A percentile compares a stretch with the other conserved stretches of the same genome.
Evolutionary conservation across 352 stramenopile species (phyloP).

Genomic region (Phytopythium cucurbitacearum): DNA sequence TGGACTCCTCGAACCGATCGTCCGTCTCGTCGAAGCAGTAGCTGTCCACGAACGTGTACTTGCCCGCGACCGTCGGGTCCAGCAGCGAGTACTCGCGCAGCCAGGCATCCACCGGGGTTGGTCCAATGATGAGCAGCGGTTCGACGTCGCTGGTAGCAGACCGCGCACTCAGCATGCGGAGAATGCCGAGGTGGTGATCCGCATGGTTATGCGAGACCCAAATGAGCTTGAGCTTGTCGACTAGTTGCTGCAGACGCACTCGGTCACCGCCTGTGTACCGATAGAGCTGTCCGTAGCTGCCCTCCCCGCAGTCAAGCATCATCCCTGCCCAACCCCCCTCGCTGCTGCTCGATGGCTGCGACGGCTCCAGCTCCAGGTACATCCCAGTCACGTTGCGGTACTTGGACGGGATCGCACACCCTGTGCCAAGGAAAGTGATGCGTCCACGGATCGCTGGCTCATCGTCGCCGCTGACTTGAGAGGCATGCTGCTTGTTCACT

Average conservation of each 20-base stretch:
- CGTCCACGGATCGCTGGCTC: conserved; percentile 21
- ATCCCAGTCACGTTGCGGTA: conserved; percentile 98
- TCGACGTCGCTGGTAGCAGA: conserved; percentile 22
- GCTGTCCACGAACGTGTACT: conserved; percentile 90
- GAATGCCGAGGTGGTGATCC: conserved; percentile 95
- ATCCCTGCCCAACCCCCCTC: conserved; percentile 43
- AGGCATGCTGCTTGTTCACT: conserved; percentile 1
- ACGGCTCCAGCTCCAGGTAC: conserved; percentile 66
- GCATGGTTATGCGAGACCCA: conserved; percentile 98
- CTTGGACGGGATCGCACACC: conserved; percentile 96
- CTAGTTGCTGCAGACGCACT: conserved; percentile 36
- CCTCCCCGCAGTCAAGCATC: conserved; percentile 96
- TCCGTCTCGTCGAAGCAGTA: conserved; percentile 72
- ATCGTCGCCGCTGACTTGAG: neutral
- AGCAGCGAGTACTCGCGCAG: conserved; percentile 89
- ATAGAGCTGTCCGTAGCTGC: conserved; percentile 92
- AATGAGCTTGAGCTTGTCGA: conserved; percentile 85
- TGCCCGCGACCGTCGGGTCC: conserved; percentile 67
- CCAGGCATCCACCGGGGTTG: conserved; percentile 86
- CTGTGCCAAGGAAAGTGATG: conserved; percentile 96
- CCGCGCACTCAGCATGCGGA: conserved; percentile 86
- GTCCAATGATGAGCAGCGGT: conserved; percentile 91
- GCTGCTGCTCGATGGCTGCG: neutral
- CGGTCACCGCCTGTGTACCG: conserved; percentile 45
- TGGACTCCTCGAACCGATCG: conserved; percentile 17